Percentiles rank a stretch among this genome's conserved stretches.
These are phyloP conservation scores for Yamadazyma atlantica DNA, from an alignment of 1,139 yeast genomes.

Conservation along the genomic window DNA sequence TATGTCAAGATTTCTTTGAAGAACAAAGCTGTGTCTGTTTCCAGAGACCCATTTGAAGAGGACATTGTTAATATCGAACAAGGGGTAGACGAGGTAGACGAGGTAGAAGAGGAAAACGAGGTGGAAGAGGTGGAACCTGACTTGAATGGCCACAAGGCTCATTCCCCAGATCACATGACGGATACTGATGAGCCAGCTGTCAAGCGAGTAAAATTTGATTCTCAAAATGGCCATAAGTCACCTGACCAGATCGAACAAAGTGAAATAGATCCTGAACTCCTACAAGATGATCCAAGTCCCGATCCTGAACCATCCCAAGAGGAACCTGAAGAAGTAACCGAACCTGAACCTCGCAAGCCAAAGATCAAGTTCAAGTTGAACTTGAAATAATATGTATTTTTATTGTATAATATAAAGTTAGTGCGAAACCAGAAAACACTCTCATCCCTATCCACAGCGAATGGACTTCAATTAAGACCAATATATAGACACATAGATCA, in stretches of 20 bases:
- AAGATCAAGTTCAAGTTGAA: slow-evolving; percentile 11
- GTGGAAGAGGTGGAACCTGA: too few species aligned
- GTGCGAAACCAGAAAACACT: background rate
- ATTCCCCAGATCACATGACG: background rate
- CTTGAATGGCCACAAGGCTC: too few species aligned
- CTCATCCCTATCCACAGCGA: background rate
- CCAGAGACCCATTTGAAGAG: slow-evolving; percentile 5
- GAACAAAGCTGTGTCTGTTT: slow-evolving; percentile 17
- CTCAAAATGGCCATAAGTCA: too few species aligned
- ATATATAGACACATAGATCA: too few species aligned
- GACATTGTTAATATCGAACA: background rate
- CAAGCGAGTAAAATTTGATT: slow-evolving; percentile 2
- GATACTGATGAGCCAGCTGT: background rate
- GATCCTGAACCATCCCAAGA: background rate
- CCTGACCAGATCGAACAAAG: too few species aligned
- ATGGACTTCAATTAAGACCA: too few species aligned
- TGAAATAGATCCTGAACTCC: background rate
- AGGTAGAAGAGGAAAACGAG: slow-evolving; percentile 3
- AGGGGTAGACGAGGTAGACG: background rate
- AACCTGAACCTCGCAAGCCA: slow-evolving; percentile 4
- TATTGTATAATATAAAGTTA: slow-evolving; percentile 3
- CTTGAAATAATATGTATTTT: slow-evolving; percentile 4
- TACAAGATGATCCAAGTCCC: slow-evolving; percentile 1
- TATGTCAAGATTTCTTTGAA: slow-evolving; percentile 30
- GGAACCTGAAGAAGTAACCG: slow-evolving; percentile 1